These are phyloP conservation scores for Linnemannia schmuckeri DNA, from an alignment of 192 early-diverging fungal species.

Conservation along the genomic window DNA sequence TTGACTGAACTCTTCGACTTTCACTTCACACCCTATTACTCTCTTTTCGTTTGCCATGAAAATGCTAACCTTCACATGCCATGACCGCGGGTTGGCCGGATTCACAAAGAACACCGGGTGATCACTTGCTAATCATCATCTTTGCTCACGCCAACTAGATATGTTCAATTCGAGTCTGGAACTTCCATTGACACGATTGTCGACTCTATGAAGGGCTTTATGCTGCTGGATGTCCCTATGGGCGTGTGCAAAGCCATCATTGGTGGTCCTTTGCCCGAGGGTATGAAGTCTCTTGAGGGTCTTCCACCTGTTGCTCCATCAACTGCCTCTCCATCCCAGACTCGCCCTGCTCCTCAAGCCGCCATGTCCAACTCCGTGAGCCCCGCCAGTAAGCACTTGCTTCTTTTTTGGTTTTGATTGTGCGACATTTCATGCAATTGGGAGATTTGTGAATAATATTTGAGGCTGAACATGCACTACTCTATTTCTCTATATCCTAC, in stretches of 20 bases:
- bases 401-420: not conserved
- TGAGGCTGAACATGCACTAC: not conserved
- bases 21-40: not conserved
- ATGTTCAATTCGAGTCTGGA: constrained; percentile 81
- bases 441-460: not conserved
- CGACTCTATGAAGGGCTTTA: constrained; percentile 81
- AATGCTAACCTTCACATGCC: not conserved
- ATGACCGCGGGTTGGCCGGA: not conserved
- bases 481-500: not conserved
- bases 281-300: constrained; percentile 82
- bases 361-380: constrained; percentile 14
- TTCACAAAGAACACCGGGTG: not conserved
- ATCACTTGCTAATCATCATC: not conserved
- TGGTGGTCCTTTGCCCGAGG: constrained; percentile 82
- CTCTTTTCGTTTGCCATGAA: not conserved
- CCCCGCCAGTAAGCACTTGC: constrained; percentile 35
- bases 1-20: not conserved
- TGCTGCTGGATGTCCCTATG: constrained; percentile 78
- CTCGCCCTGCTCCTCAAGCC: constrained; percentile 38
- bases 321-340: constrained; percentile 17
- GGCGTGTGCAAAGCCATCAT: constrained; percentile 78
- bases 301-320: constrained; percentile 53
- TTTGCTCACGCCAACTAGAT: constrained; percentile 58
- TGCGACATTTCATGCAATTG: not conserved
- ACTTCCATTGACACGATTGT: constrained; percentile 72